Conservation (phyloP, 139 green algal species). For the Coccomyxa sp. region DNA sequence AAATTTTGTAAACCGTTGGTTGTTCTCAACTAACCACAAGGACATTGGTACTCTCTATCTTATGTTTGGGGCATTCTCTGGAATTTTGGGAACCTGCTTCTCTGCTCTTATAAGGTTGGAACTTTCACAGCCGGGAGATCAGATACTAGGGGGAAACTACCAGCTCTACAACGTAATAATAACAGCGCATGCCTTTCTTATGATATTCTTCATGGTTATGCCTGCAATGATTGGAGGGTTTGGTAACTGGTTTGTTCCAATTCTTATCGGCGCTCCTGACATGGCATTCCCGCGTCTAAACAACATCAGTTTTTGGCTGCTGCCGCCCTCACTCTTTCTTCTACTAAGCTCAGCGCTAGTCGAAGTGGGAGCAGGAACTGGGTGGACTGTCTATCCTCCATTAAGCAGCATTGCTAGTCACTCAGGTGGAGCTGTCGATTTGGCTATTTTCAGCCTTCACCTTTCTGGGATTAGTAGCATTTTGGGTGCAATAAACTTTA, state of each 20-base stretch:
- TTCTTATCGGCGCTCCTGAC: slow-evolving; percentile 52
- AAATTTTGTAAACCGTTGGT: slow-evolving; percentile 36
- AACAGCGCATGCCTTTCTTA: slow-evolving; percentile 46
- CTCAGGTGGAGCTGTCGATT: slow-evolving; percentile 50
- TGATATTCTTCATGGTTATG: slow-evolving; percentile 40
- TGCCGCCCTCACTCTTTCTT: slow-evolving; percentile 37
- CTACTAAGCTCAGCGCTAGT: slow-evolving; percentile 46
- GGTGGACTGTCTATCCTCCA: slow-evolving; percentile 50
- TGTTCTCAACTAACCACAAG: slow-evolving; percentile 57
- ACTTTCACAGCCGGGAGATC: slow-evolving; percentile 21
- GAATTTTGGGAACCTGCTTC: slow-evolving; percentile 39
- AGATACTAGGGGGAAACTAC: slow-evolving; percentile 39
- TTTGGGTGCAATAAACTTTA: slow-evolving; percentile 58
- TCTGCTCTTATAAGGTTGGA: slow-evolving; percentile 44
- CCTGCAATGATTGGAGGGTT: slow-evolving; percentile 29
- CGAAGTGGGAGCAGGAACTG: slow-evolving; percentile 46
- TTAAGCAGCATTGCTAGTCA: slow-evolving; percentile 51
- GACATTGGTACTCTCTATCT: slow-evolving; percentile 60
- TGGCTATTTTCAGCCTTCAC: slow-evolving; percentile 69
- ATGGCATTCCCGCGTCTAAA: slow-evolving; percentile 61
- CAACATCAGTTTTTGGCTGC: slow-evolving; percentile 39
- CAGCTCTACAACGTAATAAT: slow-evolving; percentile 56
- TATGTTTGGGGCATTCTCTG: slow-evolving; percentile 46
- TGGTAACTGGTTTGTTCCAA: slow-evolving; percentile 39
- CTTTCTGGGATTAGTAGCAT: slow-evolving; percentile 53